phyloP scores from a whole-genome alignment of 441 rosid species.

The Erodium moschatum region DNA sequence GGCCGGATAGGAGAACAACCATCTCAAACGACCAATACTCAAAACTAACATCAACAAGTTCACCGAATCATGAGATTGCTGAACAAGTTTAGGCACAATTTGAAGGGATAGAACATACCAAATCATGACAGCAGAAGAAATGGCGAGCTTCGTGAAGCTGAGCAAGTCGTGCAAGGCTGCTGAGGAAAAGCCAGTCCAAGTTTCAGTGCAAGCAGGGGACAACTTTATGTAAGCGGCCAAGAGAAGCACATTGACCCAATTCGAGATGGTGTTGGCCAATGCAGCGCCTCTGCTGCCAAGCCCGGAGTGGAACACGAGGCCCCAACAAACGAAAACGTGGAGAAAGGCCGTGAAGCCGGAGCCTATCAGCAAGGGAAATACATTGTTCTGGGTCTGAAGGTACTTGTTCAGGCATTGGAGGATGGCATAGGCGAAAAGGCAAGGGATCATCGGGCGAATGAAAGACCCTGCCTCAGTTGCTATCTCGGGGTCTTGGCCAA shows the following conservation, averaged over 20 bases:
- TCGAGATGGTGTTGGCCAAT: conserved; percentile 37
- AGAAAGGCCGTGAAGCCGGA: conserved; percentile 39
- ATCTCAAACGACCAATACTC: conserved; percentile 75
- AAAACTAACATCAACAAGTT: conserved; percentile 27
- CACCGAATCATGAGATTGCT: background rate
- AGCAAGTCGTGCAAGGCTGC: conserved; percentile 35
- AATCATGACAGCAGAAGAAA: conserved; percentile 65
- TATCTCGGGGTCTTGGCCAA: conserved; percentile 46
- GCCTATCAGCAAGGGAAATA: conserved; percentile 39
- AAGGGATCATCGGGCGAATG: conserved; percentile 49
- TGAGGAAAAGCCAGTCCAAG: conserved; percentile 50
- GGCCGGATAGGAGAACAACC: conserved; percentile 61
- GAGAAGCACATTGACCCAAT: conserved; percentile 48
- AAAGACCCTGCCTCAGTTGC: conserved; percentile 39
- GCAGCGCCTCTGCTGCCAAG: conserved; percentile 60
- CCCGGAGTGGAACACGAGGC: conserved; percentile 37
- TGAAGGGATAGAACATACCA: conserved; percentile 26
- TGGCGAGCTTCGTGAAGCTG: conserved; percentile 44
- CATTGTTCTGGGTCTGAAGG: conserved; percentile 47
- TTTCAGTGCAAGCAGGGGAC: conserved; percentile 31
- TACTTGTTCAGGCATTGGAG: conserved; percentile 53
- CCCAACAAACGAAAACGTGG: conserved; percentile 43
- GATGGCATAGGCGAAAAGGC: conserved; percentile 42
- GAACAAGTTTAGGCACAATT: too few species aligned
- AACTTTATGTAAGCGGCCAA: conserved; percentile 39